Evolutionary conservation across 78 protist species (phyloP), one percentile per base, ranked within the genome.

Genomic region (Dictyostelium capitatum): DNA sequence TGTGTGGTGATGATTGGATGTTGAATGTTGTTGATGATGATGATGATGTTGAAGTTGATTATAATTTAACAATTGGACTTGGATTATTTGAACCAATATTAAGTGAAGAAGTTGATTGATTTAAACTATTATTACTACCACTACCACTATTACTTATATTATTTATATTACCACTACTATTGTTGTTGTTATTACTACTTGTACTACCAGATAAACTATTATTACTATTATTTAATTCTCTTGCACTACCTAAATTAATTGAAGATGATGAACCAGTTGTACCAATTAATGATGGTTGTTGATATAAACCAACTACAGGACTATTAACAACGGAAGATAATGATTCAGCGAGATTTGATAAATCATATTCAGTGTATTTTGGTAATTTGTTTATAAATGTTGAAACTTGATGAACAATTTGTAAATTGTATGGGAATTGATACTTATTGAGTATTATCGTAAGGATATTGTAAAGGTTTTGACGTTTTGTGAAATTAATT

Each of bases 351-450:
- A 87, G 48, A 25, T 28, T 70, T 25, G 41, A 43, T 7, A 87
- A 47, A 30, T 87, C 93, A 17, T 32, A 6, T 14, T 87, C 93
- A 19, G 83, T 48, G 25, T 75, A 53, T 32, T 77, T 87, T 65
- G 62, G 83, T 64, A 87, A 51, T 47, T 87, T 87, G 78, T 87
- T 56, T 15, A 87, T 50, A 87, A 87, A 87, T 28, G 83, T 74
- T 10, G 93, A 59, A 41, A 87, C 70, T 64, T 87, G 93, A 51
- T 87, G 93, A 28, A 87, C 93, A 47, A 82, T 82, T 87, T 87
- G 93, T 15, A 87, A 43, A 77, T 87, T 87, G 65, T 64, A 87
- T n/a, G 72, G 82, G 48, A 59, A 56, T 87, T 78, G 93, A 77
- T 77, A 77, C 64, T 77, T 87, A 25, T 79, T 64, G 25, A 87